A percentile compares a stretch with the other conserved stretches of the same genome.
These are phyloP conservation scores for Peribolospora kevripleyi DNA, from an alignment of 768 basidiomycete species.

Conservation along the genomic window DNA sequence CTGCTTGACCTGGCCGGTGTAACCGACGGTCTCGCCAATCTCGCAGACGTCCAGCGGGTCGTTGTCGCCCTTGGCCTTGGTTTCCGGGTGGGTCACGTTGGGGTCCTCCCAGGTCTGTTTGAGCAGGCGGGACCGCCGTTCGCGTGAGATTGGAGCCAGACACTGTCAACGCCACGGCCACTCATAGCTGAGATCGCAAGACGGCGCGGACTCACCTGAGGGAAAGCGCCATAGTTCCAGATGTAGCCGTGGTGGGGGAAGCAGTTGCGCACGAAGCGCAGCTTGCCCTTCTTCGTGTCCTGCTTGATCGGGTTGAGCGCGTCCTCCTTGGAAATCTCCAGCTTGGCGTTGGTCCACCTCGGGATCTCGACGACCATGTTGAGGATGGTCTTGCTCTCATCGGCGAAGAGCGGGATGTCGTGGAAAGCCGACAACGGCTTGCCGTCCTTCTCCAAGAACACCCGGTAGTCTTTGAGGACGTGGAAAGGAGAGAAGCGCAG, in stretches of 20 bases:
- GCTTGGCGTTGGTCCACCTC: conserved; percentile 99
- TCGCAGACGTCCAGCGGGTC: conserved; percentile 99
- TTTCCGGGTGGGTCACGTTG: conserved; percentile 59
- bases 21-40: conserved; percentile 95
- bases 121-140: conserved; percentile 2
- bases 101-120: conserved; percentile 96
- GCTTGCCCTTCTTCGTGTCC: conserved; percentile 85
- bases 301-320: conserved; percentile 99
- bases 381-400: conserved; percentile 79
- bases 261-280: conserved; percentile 96
- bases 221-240: conserved; percentile 99
- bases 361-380: conserved; percentile 98
- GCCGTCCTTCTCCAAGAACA: conserved; percentile 76
- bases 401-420: conserved; percentile 88
- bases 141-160: background rate
- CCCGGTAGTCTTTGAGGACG: conserved; percentile 52
- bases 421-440: conserved; percentile 68
- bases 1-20: conserved; percentile 92
- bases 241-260: conserved; percentile 99
- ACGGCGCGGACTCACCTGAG: conserved; percentile 36
- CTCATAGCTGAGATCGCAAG: conserved; percentile 1
- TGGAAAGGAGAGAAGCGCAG: background rate
- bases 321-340: conserved; percentile 97
- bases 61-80: conserved; percentile 96
- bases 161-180: background rate